Base-by-base conservation (phyloP, 73 alveolate species). In the Paramecium biaurelia region DNA sequence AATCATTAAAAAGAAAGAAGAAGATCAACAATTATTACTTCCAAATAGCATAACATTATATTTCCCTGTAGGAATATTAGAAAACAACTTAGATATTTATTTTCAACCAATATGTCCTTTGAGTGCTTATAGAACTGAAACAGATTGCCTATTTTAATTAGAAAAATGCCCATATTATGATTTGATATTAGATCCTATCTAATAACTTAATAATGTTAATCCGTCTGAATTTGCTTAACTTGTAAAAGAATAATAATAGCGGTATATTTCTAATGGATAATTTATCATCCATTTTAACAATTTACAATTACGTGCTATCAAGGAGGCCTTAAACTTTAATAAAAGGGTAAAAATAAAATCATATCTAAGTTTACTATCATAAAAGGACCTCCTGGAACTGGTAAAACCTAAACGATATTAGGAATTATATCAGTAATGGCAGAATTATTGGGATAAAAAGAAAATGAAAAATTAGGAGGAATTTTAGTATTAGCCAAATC, bases 311-410 rank as follows among this genome's bases (percentile, higher is more conserved):
- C 5, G 4, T 14, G 86, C 63, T 5, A 72, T 72, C 15, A 7
- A 23, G 3, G 3, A 35, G n/a, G 59, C 86, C 14, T 23, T 34
- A 8, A 7, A 37, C 35, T 72, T 18, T 34, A 5, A 72, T 11
- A 12, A 35, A 35, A 34, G 32, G 20, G 86, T 72, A 63, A 23
- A 35, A n/a, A 30, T 28, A 11, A 14, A 35, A 34, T 35, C 0
- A 0, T 35, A 34, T 11, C 38, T 3, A 30, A 72, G 86, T 14
- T 72, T 34, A 72, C 86, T 5, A 15, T 72, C 4, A 72, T 72
- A 28, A 37, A 72, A 2, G 86, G 86, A 4, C 86, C 86, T 34
- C 86, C 86, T 14, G 86, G 86, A 1, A 72, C 86, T 28, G 86
- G 86, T 14, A 72, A 72, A 72, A 72, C 86, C 0, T 18, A 72